Evolutionary conservation across 441 rosid genomes (phyloP).

Genomic region (Bocquillonia castaneifolia): DNA sequence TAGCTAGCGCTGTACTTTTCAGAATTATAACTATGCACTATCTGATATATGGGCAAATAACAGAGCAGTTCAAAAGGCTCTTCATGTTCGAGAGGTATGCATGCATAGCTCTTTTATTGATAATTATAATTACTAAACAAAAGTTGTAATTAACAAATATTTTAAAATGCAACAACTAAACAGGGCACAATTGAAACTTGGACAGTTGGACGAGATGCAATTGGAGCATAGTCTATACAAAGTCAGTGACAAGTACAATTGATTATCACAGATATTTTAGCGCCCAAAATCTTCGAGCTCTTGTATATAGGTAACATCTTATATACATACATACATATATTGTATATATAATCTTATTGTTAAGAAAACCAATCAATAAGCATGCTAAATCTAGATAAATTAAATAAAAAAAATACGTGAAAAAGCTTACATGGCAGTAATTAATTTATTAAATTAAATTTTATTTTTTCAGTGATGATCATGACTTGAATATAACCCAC

Average conservation of each 20-base stretch:
- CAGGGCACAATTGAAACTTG: conserved; percentile 30
- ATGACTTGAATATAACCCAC: conserved; percentile 42
- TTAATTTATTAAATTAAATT: too few relatives aligned
- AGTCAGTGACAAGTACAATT: conserved; percentile 23
- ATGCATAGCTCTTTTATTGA: not conserved
- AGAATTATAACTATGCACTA: conserved; percentile 40
- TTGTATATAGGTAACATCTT: conserved; percentile 42
- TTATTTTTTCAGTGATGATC: conserved; percentile 47
- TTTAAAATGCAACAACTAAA: not conserved
- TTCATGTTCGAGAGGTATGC: conserved; percentile 42
- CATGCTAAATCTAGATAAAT: too few relatives aligned
- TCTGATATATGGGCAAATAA: conserved; percentile 50
- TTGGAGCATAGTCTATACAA: conserved; percentile 27
- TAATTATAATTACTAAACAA: not conserved
- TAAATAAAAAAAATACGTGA: too few relatives aligned
- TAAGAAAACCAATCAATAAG: too few relatives aligned
- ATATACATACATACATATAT: too few relatives aligned
- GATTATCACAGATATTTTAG: conserved; percentile 43
- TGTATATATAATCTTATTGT: too few relatives aligned
- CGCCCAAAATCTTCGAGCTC: conserved; percentile 39
- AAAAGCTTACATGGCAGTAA: too few relatives aligned
- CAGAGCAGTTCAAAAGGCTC: conserved; percentile 40
- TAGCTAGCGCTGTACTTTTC: not conserved
- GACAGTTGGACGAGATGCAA: conserved; percentile 56
- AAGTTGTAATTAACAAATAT: not conserved